A percentile compares a stretch with the other conserved stretches of the same genome.
phyloP scores from a whole-genome alignment of 169 alveolate species.

The Haemoproteus tartakovskyi region DNA sequence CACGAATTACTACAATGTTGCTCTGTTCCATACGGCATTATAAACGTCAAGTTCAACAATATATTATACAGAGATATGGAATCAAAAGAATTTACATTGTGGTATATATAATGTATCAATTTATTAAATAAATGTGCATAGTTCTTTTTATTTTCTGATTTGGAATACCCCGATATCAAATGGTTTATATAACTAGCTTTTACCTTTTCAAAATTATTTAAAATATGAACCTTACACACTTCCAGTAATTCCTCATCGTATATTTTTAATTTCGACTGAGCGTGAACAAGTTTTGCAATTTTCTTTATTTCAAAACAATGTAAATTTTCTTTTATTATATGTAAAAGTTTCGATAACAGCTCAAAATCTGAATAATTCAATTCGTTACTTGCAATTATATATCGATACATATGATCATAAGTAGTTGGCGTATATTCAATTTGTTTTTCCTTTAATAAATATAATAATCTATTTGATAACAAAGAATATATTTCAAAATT shows the following conservation, averaged over 20 bases:
- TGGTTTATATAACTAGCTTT: constrained; percentile 39
- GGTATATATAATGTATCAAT: constrained; percentile 13
- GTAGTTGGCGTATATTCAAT: background rate
- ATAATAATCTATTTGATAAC: constrained; percentile 19
- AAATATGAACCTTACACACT: background rate
- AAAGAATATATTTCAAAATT: constrained; percentile 41
- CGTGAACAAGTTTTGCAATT: constrained; percentile 16
- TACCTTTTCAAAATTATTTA: constrained; percentile 5
- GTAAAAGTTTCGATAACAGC: constrained; percentile 11
- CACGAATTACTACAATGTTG: background rate
- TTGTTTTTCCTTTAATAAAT: constrained; percentile 11
- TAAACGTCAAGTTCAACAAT: constrained; percentile 8
- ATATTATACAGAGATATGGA: constrained; percentile 55
- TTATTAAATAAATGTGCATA: background rate
- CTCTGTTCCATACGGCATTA: background rate
- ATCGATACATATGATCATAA: constrained; percentile 28
- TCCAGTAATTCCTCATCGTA: constrained; percentile 28
- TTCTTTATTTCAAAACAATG: constrained; percentile 17
- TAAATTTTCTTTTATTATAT: constrained; percentile 27
- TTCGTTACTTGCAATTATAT: constrained; percentile 42
- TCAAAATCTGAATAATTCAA: constrained; percentile 42
- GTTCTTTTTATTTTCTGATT: background rate
- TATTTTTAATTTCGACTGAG: constrained; percentile 21
- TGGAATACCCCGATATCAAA: constrained; percentile 31
- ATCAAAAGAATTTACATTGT: constrained; percentile 21